Base-by-base conservation (phyloP, 345 rosid species). In the Linum tenue region DNA sequence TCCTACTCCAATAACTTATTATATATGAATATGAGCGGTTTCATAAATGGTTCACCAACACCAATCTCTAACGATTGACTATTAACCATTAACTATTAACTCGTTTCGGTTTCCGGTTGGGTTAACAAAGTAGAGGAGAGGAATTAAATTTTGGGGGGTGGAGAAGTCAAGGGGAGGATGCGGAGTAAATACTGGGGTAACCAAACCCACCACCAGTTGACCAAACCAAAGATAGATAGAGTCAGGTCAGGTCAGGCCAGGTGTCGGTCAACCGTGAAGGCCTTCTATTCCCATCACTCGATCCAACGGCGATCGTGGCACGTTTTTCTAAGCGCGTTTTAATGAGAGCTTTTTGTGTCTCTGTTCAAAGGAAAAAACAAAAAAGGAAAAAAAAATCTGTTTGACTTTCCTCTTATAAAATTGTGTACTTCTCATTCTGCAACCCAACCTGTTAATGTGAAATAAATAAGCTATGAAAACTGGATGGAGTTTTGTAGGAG, bases 231-330 rank as follows among this genome's bases (percentile, higher is more conserved):
- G n/a, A n/a, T n/a, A n/a, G n/a, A n/a, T n/a, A n/a, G n/a, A n/a
- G n/a, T n/a, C n/a, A n/a, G n/a, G n/a, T n/a, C n/a, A n/a, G n/a
- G n/a, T n/a, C n/a, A n/a, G n/a, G 79, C 73, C 84, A 79, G 63
- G 78, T 76, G 85, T 67, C 77, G 59, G 70, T 73, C 70, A 43
- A 44, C 67, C 55, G 42, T 41, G 59, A 55, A 55, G 51, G 59
- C 39, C 41, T 58, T 68, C 64, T 17, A 66, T 51, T 48, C 51
- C 15, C 40, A 9, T 41, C 67, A 36, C 73, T 12, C 51, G 76
- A 85, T 85, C 87, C 82, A 71, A 83, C 87, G 85, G 90, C 50
- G 71, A 76, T 66, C 2, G 0, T 58, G 75, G 79, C 83, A 79
- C 78, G 63, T 37, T 71, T 77, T 74, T 64, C 69, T 55, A 70